Percentiles rank a stretch among this genome's conserved stretches.
Conservation (phyloP, 1,284 basidiomycete species). For the Leccinum fallax region DNA sequence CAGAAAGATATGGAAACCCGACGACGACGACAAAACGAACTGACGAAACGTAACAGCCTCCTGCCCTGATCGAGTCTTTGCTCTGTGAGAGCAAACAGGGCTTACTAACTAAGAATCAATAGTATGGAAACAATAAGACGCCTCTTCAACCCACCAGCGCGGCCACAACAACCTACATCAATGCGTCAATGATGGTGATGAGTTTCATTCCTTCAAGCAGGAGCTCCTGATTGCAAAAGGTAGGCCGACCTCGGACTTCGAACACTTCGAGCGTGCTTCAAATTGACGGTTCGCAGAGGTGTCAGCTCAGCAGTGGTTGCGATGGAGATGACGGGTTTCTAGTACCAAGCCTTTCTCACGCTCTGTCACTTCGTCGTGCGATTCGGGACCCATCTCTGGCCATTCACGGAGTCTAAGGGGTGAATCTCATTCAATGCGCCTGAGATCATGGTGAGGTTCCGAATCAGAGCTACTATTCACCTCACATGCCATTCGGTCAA, state of each 20-base stretch:
- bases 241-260: not conserved
- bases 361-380: constrained; percentile 39
- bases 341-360: not conserved
- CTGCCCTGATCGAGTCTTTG: not conserved
- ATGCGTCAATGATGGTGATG: not conserved
- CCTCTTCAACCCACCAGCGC: not conserved
- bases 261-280: not conserved
- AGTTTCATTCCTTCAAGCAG: not conserved
- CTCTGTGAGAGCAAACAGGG: not conserved
- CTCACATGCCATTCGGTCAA: too few species aligned
- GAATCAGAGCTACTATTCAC: too few species aligned
- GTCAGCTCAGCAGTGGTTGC: not conserved
- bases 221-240: not conserved
- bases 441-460: constrained; percentile 4
- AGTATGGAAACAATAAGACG: not conserved
- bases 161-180: not conserved
- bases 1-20: too few species aligned
- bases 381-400: constrained; percentile 61
- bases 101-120: not conserved
- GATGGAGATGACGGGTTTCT: not conserved
- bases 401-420: constrained; percentile 46
- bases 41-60: not conserved
- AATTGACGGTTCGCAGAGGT: not conserved
- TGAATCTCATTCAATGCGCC: constrained; percentile 54
- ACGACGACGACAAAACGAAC: too few species aligned